phyloP scores from a whole-genome alignment of 2,329 filamentous ascomycete genomes.

The Passalora sequoiae region DNA sequence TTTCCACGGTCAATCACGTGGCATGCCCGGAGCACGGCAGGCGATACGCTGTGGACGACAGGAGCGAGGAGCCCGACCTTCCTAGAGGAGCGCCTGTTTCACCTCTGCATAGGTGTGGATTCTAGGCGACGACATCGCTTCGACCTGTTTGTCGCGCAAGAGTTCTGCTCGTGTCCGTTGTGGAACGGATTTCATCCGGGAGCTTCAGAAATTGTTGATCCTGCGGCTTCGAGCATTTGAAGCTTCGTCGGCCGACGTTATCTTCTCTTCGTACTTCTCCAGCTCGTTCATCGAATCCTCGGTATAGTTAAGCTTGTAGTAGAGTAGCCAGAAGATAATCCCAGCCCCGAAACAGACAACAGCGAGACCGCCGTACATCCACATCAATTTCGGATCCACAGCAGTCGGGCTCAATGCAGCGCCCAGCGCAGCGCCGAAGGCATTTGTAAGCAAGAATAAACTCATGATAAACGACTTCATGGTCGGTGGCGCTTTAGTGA shows the following conservation, averaged over 20 bases:
- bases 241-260: conserved; percentile 2
- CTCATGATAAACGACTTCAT: conserved; percentile 36
- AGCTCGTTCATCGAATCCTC: conserved; percentile 15
- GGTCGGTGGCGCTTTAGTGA: conserved; percentile 40
- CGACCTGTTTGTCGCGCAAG: too few species aligned
- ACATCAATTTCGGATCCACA: conserved; percentile 58
- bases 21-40: too few species aligned
- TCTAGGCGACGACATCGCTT: too few species aligned
- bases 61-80: too few species aligned
- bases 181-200: too few species aligned
- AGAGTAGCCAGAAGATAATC: conserved; percentile 18
- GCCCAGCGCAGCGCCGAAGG: conserved; percentile 54
- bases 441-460: conserved; percentile 40
- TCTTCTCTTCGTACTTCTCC: conserved; percentile 12
- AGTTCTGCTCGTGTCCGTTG: too few species aligned
- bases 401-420: conserved; percentile 57
- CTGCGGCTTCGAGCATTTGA: too few species aligned
- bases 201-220: too few species aligned
- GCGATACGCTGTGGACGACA: too few species aligned
- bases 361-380: conserved; percentile 43
- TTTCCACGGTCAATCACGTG: too few species aligned
- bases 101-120: too few species aligned
- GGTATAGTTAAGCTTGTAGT: conserved; percentile 41
- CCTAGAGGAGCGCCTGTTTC: too few species aligned
- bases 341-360: conserved; percentile 16